phyloP scores from a whole-genome alignment of 805 yeast species.

The Ogataea populi-albae region DNA sequence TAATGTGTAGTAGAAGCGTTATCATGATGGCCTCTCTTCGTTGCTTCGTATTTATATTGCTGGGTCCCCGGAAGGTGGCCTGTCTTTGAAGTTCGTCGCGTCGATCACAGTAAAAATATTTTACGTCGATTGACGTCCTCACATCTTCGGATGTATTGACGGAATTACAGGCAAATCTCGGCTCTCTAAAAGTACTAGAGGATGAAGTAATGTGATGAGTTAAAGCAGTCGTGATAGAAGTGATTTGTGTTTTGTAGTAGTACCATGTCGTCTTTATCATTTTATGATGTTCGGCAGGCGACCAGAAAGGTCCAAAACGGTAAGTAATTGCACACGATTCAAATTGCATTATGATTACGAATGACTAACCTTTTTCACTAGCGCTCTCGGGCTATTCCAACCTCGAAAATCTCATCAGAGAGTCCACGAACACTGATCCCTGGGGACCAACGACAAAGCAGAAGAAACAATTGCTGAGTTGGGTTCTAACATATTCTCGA shows the following conservation, averaged over 20 bases:
- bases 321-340: slow-evolving; percentile 11
- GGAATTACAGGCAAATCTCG: too few relatives aligned
- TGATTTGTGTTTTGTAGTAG: slow-evolving; percentile 1
- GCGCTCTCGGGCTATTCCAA: slow-evolving; percentile 32
- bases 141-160: too few relatives aligned
- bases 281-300: slow-evolving; percentile 29
- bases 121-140: too few relatives aligned
- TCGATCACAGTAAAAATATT: too few relatives aligned
- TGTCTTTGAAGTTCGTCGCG: too few relatives aligned
- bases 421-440: slow-evolving; percentile 48
- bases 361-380: slow-evolving; percentile 9
- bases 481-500: slow-evolving; percentile 18
- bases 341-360: background rate
- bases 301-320: slow-evolving; percentile 36
- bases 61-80: too few relatives aligned
- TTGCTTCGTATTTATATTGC: too few relatives aligned
- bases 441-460: slow-evolving; percentile 53
- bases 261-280: slow-evolving; percentile 12
- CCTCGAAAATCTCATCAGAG: slow-evolving; percentile 34
- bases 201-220: too few relatives aligned
- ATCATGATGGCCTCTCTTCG: too few relatives aligned
- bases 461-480: slow-evolving; percentile 29
- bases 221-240: slow-evolving; percentile 1
- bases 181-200: too few relatives aligned
- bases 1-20: too few relatives aligned